phyloP scores from a whole-genome alignment of 306 rosid genomes.

The Parietaria judaica region DNA sequence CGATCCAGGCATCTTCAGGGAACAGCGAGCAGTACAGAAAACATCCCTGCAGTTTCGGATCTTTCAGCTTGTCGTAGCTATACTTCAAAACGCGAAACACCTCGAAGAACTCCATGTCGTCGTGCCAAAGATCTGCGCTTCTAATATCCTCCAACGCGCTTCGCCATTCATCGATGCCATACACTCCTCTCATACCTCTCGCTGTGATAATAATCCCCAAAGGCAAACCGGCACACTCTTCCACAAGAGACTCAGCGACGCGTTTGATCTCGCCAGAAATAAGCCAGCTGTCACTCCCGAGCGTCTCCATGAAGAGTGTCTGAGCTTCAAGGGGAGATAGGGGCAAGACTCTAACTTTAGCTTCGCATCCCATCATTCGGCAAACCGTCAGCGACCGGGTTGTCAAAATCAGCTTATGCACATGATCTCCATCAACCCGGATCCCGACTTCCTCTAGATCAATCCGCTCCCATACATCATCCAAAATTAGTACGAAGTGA shows the following conservation, averaged over 20 bases:
- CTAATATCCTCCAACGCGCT: background rate
- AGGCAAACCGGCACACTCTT: conserved; percentile 3
- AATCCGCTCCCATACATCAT: conserved; percentile 29
- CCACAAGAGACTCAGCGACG: background rate
- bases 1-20: conserved; percentile 18
- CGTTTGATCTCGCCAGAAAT: background rate
- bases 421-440: background rate
- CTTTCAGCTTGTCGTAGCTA: conserved; percentile 18
- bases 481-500: conserved; percentile 18
- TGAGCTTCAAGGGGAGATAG: background rate
- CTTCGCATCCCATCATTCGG: conserved; percentile 8
- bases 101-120: conserved; percentile 21
- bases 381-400: conserved; percentile 18
- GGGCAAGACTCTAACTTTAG: background rate
- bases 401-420: conserved; percentile 24
- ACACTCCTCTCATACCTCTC: conserved; percentile 2
- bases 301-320: conserved; percentile 15
- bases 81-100: conserved; percentile 19
- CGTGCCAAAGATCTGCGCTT: background rate
- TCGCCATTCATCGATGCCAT: background rate
- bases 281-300: background rate
- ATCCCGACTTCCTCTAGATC: conserved; percentile 21
- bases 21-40: conserved; percentile 18
- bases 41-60: conserved; percentile 1
- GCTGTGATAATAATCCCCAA: conserved; percentile 6